Conservation (phyloP, 192 early-diverging fungal species). For the Gonapodya sp. region DNA sequence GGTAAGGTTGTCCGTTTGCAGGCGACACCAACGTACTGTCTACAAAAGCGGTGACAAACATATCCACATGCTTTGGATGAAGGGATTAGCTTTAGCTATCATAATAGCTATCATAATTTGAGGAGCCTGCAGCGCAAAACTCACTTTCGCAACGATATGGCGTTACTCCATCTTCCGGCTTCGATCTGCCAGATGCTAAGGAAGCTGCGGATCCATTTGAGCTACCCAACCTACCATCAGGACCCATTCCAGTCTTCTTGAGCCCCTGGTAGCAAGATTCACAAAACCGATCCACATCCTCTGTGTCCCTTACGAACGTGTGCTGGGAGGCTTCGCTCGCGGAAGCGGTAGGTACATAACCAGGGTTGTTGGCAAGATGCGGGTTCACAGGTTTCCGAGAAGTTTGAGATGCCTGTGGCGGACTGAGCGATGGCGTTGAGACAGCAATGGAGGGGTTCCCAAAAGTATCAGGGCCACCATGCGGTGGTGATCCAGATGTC, state of each 20-base stretch:
- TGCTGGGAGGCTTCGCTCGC: conserved; percentile 14
- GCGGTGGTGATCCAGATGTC: not conserved
- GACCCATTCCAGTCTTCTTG: conserved; percentile 11
- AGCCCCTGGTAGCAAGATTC: conserved; percentile 29
- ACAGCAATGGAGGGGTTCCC: not conserved
- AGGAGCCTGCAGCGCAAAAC: not conserved
- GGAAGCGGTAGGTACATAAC: not conserved
- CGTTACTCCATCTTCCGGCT: conserved; percentile 18
- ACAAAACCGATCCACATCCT: conserved; percentile 28
- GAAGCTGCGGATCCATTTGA: not conserved
- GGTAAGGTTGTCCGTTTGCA: conserved; percentile 26
- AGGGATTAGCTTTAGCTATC: not conserved
- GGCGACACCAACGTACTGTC: conserved; percentile 27
- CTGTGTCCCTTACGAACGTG: conserved; percentile 28
- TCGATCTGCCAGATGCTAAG: conserved; percentile 14
- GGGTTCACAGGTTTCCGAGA: not conserved
- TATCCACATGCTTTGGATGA: conserved; percentile 31
- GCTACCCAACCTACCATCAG: conserved; percentile 9
- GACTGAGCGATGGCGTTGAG: not conserved
- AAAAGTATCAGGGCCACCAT: not conserved
- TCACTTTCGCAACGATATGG: conserved; percentile 40
- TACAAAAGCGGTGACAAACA: conserved; percentile 38
- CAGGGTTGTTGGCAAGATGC: not conserved
- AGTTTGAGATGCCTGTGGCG: not conserved
- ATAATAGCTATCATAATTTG: conserved; percentile 12